phyloP scores from a whole-genome alignment of 2,329 filamentous ascomycete genomes.

The Arachnopeziza araneosa region DNA sequence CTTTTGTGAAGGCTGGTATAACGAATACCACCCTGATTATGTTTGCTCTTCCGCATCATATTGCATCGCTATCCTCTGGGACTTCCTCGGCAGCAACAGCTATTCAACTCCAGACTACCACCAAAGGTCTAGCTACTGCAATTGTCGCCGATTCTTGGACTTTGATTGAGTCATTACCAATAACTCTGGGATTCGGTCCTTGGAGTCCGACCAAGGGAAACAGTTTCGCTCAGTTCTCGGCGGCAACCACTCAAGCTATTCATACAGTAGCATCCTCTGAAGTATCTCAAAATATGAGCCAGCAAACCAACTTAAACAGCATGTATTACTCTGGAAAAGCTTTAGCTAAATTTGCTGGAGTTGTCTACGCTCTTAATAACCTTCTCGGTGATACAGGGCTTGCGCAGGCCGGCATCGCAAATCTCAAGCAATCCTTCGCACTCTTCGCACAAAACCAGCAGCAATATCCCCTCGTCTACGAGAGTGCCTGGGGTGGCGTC shows the following conservation, averaged over 20 bases:
- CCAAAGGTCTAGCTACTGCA: slow-evolving; percentile 74
- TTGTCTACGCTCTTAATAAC: slow-evolving; percentile 61
- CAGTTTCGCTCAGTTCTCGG: slow-evolving; percentile 40
- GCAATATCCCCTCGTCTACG: slow-evolving; percentile 59
- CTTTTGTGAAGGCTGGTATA: slow-evolving; percentile 67
- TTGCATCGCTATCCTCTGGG: slow-evolving; percentile 62
- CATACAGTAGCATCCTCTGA: slow-evolving; percentile 62
- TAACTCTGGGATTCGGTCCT: slow-evolving; percentile 70
- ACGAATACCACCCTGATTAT: slow-evolving; percentile 61
- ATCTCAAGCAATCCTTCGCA: slow-evolving; percentile 61
- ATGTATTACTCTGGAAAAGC: slow-evolving; percentile 93
- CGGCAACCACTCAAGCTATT: slow-evolving; percentile 54
- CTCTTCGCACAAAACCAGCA: slow-evolving; percentile 64
- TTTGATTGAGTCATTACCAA: slow-evolving; percentile 69
- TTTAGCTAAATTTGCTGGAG: slow-evolving; percentile 68
- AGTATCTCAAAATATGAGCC: slow-evolving; percentile 67
- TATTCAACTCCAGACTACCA: slow-evolving; percentile 69
- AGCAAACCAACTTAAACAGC: slow-evolving; percentile 69
- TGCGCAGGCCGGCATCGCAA: slow-evolving; percentile 51
- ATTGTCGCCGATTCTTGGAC: slow-evolving; percentile 71
- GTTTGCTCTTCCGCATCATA: slow-evolving; percentile 84
- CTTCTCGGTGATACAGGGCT: slow-evolving; percentile 53
- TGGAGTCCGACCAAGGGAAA: slow-evolving; percentile 57
- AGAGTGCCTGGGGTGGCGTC: slow-evolving; percentile 70
- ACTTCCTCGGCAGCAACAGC: slow-evolving; percentile 44